phyloP scores from a whole-genome alignment of 2,329 filamentous ascomycete genomes.

The Zasmidium angulare region DNA sequence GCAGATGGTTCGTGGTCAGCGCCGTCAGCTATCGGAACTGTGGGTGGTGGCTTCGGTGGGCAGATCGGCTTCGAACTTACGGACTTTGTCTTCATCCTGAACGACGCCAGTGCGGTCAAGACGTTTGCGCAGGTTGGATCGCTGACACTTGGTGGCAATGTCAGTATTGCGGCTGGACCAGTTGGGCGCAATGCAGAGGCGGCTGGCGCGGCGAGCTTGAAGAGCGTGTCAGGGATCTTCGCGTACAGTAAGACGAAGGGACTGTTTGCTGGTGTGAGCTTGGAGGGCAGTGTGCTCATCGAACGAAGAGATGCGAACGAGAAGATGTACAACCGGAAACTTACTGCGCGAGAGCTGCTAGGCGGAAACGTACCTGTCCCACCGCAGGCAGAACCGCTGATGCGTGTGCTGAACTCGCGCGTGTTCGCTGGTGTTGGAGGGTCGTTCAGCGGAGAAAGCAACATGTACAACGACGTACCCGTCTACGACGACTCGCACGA shows the following conservation, averaged over 20 bases:
- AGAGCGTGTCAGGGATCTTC: constrained; percentile 87
- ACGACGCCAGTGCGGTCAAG: constrained; percentile 83
- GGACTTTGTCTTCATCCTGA: constrained; percentile 97
- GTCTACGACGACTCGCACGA: constrained; percentile 84
- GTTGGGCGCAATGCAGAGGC: constrained; percentile 94
- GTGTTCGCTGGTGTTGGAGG: constrained; percentile 70
- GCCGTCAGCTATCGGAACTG: constrained; percentile 76
- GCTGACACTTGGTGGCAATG: constrained; percentile 91
- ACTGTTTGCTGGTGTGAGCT: constrained; percentile 88
- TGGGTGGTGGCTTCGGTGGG: constrained; percentile 78
- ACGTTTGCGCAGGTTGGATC: constrained; percentile 92
- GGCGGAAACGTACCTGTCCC: constrained; percentile 75
- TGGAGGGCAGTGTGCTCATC: constrained; percentile 90
- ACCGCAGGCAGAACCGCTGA: constrained; percentile 77
- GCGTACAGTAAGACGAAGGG: constrained; percentile 98
- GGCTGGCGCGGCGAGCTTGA: constrained; percentile 87
- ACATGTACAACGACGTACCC: constrained; percentile 91
- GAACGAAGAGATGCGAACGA: constrained; percentile 96
- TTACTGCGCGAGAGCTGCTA: constrained; percentile 80
- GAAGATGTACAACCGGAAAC: constrained; percentile 83
- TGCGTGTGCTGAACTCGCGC: constrained; percentile 80
- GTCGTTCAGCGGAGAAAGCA: constrained; percentile 51
- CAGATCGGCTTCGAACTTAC: constrained; percentile 87
- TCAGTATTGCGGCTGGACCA: constrained; percentile 90
- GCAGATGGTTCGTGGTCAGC: constrained; percentile 78